These are phyloP conservation scores for Zygoascus meyerae DNA, from an alignment of 1,139 yeast genomes.

Conservation along the genomic window DNA sequence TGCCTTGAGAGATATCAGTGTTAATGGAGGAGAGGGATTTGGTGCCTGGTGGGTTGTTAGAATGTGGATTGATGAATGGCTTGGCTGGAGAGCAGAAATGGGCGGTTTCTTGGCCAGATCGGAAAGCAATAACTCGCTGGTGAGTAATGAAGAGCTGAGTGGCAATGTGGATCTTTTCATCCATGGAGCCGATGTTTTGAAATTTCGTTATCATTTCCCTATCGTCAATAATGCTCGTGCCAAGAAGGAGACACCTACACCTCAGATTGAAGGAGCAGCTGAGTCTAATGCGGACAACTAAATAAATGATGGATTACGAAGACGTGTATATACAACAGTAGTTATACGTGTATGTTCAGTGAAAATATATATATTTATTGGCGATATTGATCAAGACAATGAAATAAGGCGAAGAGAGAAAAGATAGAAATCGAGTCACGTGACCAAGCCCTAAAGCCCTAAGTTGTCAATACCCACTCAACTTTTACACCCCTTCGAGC, in stretches of 20 bases:
- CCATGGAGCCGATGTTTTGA: slow-evolving; percentile 9
- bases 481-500: not conserved
- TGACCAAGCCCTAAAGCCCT: slow-evolving; percentile 1
- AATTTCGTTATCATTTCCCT: slow-evolving; percentile 7
- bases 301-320: too few species aligned
- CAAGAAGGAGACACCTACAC: not conserved
- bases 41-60: slow-evolving; percentile 75
- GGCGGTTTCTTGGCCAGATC: slow-evolving; percentile 49
- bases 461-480: slow-evolving; percentile 1
- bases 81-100: slow-evolving; percentile 62
- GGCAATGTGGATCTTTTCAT: slow-evolving; percentile 10
- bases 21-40: slow-evolving; percentile 56
- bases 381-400: too few species aligned
- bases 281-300: not conserved
- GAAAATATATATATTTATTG: too few species aligned
- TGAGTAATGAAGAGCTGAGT: slow-evolving; percentile 4
- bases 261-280: not conserved
- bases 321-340: too few species aligned
- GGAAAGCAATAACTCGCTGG: slow-evolving; percentile 8
- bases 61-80: slow-evolving; percentile 74
- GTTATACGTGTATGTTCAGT: too few species aligned
- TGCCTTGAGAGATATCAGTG: slow-evolving; percentile 59
- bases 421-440: too few species aligned
- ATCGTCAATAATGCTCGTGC: not conserved
- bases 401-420: too few species aligned